phyloP scores from a whole-genome alignment of 108 stramenopile genomes.

The Cyclotella atomus region DNA sequence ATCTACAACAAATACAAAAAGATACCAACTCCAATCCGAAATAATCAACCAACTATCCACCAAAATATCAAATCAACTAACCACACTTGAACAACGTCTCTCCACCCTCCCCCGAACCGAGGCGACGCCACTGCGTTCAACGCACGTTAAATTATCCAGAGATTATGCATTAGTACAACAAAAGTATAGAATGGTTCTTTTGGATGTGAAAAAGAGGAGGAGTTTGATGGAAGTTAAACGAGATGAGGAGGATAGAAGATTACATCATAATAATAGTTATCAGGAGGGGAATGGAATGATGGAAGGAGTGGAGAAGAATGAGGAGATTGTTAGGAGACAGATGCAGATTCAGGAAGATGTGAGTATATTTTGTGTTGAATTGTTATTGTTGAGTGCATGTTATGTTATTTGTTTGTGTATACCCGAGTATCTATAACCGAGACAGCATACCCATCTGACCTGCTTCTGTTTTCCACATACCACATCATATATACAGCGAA shows the following conservation, averaged over 20 bases:
- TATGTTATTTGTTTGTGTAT: too few species aligned
- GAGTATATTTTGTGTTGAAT: too few species aligned
- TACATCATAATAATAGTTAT: too few species aligned
- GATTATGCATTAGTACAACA: conserved; percentile 72
- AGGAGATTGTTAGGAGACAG: conserved; percentile 61
- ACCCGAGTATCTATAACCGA: too few species aligned
- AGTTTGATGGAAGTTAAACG: conserved; percentile 22
- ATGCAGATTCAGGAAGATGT: conserved; percentile 81
- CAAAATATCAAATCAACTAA: conserved; percentile 56
- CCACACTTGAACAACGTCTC: conserved; percentile 43
- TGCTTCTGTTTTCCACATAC: neutral
- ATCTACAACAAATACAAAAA: too few species aligned
- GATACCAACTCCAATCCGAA: conserved; percentile 77
- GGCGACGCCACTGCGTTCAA: conserved; percentile 50
- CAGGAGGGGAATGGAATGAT: neutral
- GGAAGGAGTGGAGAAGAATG: conserved; percentile 5
- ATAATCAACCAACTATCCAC: conserved; percentile 69
- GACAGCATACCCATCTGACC: neutral
- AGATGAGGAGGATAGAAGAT: conserved; percentile 13
- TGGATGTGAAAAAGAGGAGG: conserved; percentile 38
- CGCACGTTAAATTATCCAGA: conserved; percentile 70
- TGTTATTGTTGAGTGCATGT: too few species aligned
- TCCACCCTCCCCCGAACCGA: conserved; percentile 31
- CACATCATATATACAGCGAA: conserved; percentile 29
- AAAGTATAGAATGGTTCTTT: conserved; percentile 46